These are phyloP conservation scores for Pyrenochaeta sp. DNA, from an alignment of 2,329 filamentous ascomycete species.

Conservation along the genomic window DNA sequence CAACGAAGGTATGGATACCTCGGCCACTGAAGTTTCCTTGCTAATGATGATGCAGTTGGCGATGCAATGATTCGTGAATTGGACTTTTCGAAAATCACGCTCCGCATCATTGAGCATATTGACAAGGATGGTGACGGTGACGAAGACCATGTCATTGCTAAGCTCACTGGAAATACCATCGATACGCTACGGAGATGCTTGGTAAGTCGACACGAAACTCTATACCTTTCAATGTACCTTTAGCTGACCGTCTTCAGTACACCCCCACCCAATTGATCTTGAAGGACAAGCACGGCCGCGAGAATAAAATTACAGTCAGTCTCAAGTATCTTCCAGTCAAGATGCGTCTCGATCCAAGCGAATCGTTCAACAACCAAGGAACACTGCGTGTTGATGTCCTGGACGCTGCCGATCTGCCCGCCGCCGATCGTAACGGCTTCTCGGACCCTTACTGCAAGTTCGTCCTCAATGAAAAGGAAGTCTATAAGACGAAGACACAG, in stretches of 20 bases:
- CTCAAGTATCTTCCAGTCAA: slow-evolving; percentile 93
- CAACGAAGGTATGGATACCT: slow-evolving; percentile 72
- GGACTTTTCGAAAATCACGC: slow-evolving; percentile 92
- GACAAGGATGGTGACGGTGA: slow-evolving; percentile 74
- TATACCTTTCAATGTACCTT: slow-evolving; percentile 7
- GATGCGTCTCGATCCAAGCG: slow-evolving; percentile 92
- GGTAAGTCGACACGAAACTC: slow-evolving; percentile 59
- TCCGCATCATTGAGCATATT: slow-evolving; percentile 82
- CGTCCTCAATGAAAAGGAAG: slow-evolving; percentile 83
- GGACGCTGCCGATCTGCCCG: slow-evolving; percentile 85
- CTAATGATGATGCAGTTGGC: slow-evolving; percentile 64
- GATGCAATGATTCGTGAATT: slow-evolving; percentile 96
- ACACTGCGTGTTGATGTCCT: slow-evolving; percentile 92
- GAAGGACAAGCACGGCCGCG: slow-evolving; percentile 77
- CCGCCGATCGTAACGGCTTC: slow-evolving; percentile 94
- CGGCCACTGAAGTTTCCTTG: slow-evolving; percentile 1
- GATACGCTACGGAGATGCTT: slow-evolving; percentile 88
- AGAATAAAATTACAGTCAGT: slow-evolving; percentile 86
- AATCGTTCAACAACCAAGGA: slow-evolving; percentile 99
- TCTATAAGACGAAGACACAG: slow-evolving; percentile 93
- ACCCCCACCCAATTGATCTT: slow-evolving; percentile 85
- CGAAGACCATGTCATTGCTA: slow-evolving; percentile 79
- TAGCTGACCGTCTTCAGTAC: slow-evolving; percentile 65
- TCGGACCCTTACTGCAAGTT: slow-evolving; percentile 98
- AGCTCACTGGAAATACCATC: slow-evolving; percentile 83